Evolutionary conservation across 495 filamentous ascomycete genomes (phyloP), one percentile per base, ranked within the genome.

Genomic region (Trichoderma erinaceum): DNA sequence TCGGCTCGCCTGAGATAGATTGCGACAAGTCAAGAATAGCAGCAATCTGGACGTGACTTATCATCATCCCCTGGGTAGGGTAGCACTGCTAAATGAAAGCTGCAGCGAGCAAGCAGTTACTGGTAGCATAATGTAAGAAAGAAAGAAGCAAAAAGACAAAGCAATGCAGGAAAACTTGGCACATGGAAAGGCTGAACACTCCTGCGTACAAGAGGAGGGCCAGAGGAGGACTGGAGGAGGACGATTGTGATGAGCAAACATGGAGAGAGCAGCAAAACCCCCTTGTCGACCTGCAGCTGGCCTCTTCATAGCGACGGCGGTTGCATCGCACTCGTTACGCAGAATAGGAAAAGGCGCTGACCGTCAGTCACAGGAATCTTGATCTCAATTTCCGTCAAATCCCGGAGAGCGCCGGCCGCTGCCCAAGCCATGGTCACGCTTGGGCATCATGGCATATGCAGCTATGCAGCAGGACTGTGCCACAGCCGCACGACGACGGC

Each of bases 401-500:
- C 56, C 27, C 56, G 56, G 56, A 16, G 56, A 56, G 50, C 16
- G n/a, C 44, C 50, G 21, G 8, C 50, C 50, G 56, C 56, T 61
- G 56, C 56, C 56, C 56, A 61, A 48, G 56, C 56, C 23, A 29
- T 61, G 56, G 56, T 61, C 13, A 61, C 56, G 23, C n/a, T 61
- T 61, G 56, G 56, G 56, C 56, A 61, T 61, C 56, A 61, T 61
- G 56, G 56, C 56, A 61, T 61, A 61, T 61, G 27, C 23, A 61
- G 27, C 23, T 11, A 10, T 15, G 8, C 16, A n/a, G 21, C 18
- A 16, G 15, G 48, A n/a, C n/a, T 4, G 48, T 52, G 21, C 21
- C 48, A 52, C 48, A 18, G 3, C 18, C 4, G 48, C 48, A 52
- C 21, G 48, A 18, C 15, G 15, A 8, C 5, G 18, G 18, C 48